phyloP scores from a whole-genome alignment of 139 green algal species.

The Closterium sp. region DNA sequence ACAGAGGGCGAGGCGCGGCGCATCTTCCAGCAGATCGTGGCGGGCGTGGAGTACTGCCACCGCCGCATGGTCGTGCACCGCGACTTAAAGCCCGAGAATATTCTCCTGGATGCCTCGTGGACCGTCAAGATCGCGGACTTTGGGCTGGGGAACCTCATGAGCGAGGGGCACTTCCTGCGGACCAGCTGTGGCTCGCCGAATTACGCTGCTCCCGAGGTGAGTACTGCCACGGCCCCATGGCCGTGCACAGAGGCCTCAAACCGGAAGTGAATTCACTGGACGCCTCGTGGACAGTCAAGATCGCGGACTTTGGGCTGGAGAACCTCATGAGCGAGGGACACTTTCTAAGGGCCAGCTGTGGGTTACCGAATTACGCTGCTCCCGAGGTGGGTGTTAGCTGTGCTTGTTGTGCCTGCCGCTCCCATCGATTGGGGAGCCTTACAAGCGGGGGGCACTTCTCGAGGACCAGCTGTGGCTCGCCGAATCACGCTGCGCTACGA shows the following conservation, averaged over 20 bases:
- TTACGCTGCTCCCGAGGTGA: constrained; percentile 93
- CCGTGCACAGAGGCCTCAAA: too few species aligned
- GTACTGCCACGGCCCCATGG: too few species aligned
- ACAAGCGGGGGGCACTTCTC: constrained; percentile 95
- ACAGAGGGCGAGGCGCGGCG: constrained; percentile 91
- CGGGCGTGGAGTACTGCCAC: constrained; percentile 91
- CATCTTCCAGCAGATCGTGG: constrained; percentile 97
- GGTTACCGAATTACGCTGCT: neutral
- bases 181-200: constrained; percentile 95
- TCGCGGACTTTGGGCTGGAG: too few species aligned
- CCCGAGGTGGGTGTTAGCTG: neutral
- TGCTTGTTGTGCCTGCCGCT: neutral
- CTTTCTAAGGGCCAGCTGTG: neutral
- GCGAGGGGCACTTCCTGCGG: constrained; percentile 97
- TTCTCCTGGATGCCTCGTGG: constrained; percentile 84
- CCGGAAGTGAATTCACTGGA: too few species aligned
- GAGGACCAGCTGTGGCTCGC: constrained; percentile 92
- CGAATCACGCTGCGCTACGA: constrained; percentile 99
- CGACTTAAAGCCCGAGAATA: constrained; percentile 94
- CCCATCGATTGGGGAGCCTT: neutral
- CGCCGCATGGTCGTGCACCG: constrained; percentile 91
- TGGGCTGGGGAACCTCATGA: constrained; percentile 96
- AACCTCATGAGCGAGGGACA: neutral
- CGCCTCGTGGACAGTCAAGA: too few species aligned
- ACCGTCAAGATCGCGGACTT: constrained; percentile 96